phyloP scores from a whole-genome alignment of 495 filamentous ascomycete species.

The Trichocladium antarcticum region DNA sequence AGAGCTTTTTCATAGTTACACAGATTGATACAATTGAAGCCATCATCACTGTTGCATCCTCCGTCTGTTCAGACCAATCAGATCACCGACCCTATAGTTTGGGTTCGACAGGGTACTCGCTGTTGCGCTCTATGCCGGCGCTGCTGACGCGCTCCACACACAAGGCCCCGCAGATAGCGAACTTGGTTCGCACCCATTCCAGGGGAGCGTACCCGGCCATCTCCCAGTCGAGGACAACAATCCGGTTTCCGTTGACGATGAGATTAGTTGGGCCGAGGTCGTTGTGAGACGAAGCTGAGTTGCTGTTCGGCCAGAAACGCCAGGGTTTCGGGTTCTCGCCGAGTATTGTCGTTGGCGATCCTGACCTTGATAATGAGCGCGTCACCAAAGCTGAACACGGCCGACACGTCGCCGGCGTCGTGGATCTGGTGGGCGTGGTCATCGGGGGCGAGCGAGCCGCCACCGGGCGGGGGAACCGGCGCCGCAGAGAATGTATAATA shows the following conservation, averaged over 20 bases:
- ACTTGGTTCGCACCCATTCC: constrained; percentile 7
- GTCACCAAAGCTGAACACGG: constrained; percentile 3
- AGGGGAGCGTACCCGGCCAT: constrained; percentile 3
- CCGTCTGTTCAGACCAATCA: no score
- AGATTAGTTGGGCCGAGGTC: not conserved
- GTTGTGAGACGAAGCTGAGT: constrained; percentile 1
- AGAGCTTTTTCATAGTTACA: no score
- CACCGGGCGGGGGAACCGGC: not conserved
- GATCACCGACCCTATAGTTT: no score
- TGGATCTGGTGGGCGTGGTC: constrained; percentile 3
- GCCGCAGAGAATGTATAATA: not conserved
- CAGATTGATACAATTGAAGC: no score
- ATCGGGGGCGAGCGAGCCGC: not conserved
- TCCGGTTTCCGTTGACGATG: not conserved
- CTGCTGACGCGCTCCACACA: not conserved
- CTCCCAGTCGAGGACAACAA: constrained; percentile 2
- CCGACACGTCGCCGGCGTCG: constrained; percentile 2
- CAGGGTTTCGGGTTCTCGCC: not conserved
- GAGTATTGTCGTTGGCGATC: not conserved
- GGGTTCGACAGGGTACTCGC: no score
- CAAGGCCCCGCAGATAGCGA: constrained; percentile 2
- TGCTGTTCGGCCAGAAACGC: not conserved
- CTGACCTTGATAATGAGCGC: constrained; percentile 2
- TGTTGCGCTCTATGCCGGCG: not conserved
- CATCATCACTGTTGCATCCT: no score